Base-by-base conservation (phyloP, 345 rosid genomes). In the Populus ilicifolia region DNA sequence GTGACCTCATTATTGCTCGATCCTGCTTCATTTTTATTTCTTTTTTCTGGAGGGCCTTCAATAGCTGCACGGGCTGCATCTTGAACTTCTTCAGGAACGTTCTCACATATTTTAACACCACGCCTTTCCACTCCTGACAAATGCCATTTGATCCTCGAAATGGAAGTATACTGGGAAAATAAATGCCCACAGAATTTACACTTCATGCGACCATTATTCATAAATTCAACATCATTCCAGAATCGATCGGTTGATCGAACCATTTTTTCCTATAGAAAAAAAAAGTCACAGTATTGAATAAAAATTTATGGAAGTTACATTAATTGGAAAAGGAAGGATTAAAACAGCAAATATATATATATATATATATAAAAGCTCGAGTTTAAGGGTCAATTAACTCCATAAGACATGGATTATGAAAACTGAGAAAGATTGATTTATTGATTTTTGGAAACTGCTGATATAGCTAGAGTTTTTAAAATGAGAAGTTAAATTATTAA, bases 61-160 rank as follows among this genome's bases (percentile, higher is more conserved):
- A 46, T 71, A 43, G 85, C 76, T 25, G 35, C 33, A 70, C 4
- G 0, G 61, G 77, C 62, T 0, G 69, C 74, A 17, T 27, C 4
- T 63, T 16, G 70, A 72, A 72, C 77, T 43, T 71, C 63, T n/a
- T 38, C 36, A 7, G 41, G 64, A 5, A 82, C 73, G 5, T 18
- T 13, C 1, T 1, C 6, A 65, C 78, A 82, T 33, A 79, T 75
- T 0, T 67, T 59, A 23, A 79, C 50, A 33, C 21, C 80, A 3
- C 43, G 38, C 23, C 78, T 30, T 61, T 7, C 72, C 12, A 72
- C 17, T 25, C 75, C 56, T 6, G 77, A 72, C 14, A 76, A 68
- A 70, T 79, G 82, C 0, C 72, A 79, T 39, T 79, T 75, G 25
- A 71, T 25, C 59, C 77, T 78, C 0, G 77, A 9, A 30, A 72